These are phyloP conservation scores for Eucalyptus erythrocorys DNA, from an alignment of 345 rosid species.

Conservation along the genomic window DNA sequence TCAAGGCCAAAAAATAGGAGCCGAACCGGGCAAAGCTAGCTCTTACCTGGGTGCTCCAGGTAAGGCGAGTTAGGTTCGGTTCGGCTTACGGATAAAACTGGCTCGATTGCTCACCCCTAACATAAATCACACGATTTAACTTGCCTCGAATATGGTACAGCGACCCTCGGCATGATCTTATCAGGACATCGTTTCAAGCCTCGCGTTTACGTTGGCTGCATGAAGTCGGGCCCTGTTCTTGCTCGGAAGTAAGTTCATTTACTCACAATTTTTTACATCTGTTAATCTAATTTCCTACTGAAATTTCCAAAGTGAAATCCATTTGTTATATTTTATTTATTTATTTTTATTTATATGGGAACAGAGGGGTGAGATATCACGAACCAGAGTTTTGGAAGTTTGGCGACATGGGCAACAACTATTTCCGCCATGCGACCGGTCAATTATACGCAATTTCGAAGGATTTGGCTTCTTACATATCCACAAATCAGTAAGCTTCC, in stretches of 20 bases:
- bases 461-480: conserved; percentile 70
- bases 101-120: neutral
- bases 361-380: conserved; percentile 75
- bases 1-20: neutral
- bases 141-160: conserved; percentile 5
- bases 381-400: conserved; percentile 95
- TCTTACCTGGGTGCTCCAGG: too few relatives aligned
- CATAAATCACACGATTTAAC: neutral
- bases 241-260: conserved; percentile 42
- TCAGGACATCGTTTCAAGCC: conserved; percentile 36
- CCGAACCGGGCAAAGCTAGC: accelerated
- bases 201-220: conserved; percentile 76
- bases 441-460: conserved; percentile 85
- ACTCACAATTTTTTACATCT: neutral
- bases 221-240: conserved; percentile 96
- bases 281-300: neutral
- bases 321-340: neutral
- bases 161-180: conserved; percentile 47
- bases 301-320: neutral
- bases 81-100: accelerated
- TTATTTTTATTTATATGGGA: neutral
- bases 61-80: neutral
- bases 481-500: conserved; percentile 49
- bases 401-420: conserved; percentile 61
- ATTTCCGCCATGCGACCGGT: conserved; percentile 89